phyloP scores from a whole-genome alignment of 2,329 filamentous ascomycete genomes.

The Ceratocystis albifundus region DNA sequence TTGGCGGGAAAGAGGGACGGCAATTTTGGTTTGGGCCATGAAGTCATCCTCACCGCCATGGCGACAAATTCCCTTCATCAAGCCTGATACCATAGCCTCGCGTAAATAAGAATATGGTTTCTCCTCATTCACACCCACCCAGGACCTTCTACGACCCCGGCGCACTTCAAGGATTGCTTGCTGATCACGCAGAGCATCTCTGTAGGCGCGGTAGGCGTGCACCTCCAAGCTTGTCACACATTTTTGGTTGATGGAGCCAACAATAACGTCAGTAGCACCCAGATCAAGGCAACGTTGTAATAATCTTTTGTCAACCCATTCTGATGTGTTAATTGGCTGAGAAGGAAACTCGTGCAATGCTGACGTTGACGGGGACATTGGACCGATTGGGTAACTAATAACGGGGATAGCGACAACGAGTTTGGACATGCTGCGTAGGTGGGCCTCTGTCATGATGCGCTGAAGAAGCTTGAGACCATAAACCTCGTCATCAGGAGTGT shows the following conservation, averaged over 20 bases:
- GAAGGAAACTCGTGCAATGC: slow-evolving; percentile 27
- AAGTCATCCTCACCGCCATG: slow-evolving; percentile 49
- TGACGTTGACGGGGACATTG: slow-evolving; percentile 27
- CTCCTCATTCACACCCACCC: slow-evolving; percentile 77
- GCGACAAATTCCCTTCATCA: slow-evolving; percentile 83
- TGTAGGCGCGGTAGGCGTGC: slow-evolving; percentile 72
- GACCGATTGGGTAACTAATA: slow-evolving; percentile 34
- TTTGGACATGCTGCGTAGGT: slow-evolving; percentile 44
- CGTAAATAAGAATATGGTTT: slow-evolving; percentile 81
- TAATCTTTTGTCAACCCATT: slow-evolving; percentile 34
- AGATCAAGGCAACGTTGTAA: slow-evolving; percentile 68
- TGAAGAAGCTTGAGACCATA: slow-evolving; percentile 46
- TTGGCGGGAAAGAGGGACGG: slow-evolving; percentile 54
- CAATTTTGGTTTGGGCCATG: slow-evolving; percentile 53
- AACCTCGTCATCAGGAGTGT: slow-evolving; percentile 38
- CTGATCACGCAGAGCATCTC: slow-evolving; percentile 62
- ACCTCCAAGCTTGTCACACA: slow-evolving; percentile 66
- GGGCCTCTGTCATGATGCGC: slow-evolving; percentile 47
- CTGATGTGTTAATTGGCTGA: slow-evolving; percentile 28
- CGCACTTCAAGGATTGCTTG: slow-evolving; percentile 59
- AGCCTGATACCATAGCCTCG: slow-evolving; percentile 83
- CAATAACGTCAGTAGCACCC: slow-evolving; percentile 76
- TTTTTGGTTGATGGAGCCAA: slow-evolving; percentile 63
- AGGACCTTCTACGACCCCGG: slow-evolving; percentile 71
- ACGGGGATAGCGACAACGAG: slow-evolving; percentile 47